Conservation (phyloP, 495 filamentous ascomycete genomes). For the Aspergillus incahuasiensis region DNA sequence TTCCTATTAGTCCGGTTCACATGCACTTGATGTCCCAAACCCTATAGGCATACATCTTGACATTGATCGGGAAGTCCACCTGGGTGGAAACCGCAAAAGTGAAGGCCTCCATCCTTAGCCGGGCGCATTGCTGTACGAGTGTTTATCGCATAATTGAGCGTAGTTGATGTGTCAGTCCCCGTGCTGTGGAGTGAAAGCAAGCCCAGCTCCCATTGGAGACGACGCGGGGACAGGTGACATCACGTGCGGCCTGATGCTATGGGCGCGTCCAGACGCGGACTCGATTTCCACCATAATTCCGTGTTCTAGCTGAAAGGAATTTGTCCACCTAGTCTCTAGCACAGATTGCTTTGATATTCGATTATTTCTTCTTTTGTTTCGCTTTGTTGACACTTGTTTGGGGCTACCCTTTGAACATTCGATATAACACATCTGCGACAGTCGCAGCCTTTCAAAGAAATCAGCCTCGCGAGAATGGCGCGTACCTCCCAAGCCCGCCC, state of each 20-base stretch:
- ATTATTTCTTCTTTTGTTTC: not conserved
- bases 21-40: not conserved
- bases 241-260: not conserved
- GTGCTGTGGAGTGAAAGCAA: too few species aligned
- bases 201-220: not conserved
- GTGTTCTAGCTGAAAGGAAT: not conserved
- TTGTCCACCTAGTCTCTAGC: not conserved
- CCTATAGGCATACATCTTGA: constrained; percentile 74
- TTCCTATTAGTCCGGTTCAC: constrained; percentile 1
- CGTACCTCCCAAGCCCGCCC: constrained; percentile 14
- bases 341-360: not conserved
- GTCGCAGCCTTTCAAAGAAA: constrained; percentile 14
- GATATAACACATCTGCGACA: not conserved
- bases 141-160: constrained; percentile 3
- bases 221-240: constrained; percentile 7
- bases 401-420: not conserved
- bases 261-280: constrained; percentile 7
- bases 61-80: constrained; percentile 70
- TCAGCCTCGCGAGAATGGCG: constrained; percentile 27
- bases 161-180: not conserved
- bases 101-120: constrained; percentile 74
- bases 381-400: not conserved
- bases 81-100: constrained; percentile 84
- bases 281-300: not conserved
- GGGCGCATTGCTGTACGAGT: constrained; percentile 1